These are phyloP conservation scores for Ceratocystiopsis brevicomis DNA, from an alignment of 2,329 filamentous ascomycete species.

Conservation along the genomic window DNA sequence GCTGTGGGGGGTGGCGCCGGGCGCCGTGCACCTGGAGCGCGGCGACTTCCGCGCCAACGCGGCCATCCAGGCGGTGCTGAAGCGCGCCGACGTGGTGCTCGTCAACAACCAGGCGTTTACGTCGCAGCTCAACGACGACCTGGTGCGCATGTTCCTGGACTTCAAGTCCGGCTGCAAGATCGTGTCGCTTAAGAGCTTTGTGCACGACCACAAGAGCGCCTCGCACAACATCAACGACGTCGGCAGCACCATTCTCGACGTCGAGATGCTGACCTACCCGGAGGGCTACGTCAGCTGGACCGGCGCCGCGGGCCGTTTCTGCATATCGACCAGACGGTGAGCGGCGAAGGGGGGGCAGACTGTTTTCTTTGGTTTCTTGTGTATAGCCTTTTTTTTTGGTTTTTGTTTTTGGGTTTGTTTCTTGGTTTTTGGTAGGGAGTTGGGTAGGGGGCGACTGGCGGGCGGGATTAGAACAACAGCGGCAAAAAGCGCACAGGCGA, in stretches of 20 bases:
- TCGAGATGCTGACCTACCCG: conserved; percentile 42
- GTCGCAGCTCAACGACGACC: conserved; percentile 62
- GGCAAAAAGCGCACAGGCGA: no score
- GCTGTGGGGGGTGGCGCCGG: conserved; percentile 73
- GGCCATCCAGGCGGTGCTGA: conserved; percentile 52
- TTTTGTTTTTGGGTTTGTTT: no score
- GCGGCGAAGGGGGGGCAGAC: no score
- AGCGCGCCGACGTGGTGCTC: conserved; percentile 80
- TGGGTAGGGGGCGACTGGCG: no score
- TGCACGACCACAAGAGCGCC: conserved; percentile 60
- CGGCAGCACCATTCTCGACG: conserved; percentile 61
- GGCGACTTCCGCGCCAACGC: conserved; percentile 68
- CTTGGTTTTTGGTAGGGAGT: no score
- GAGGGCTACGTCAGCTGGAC: conserved; percentile 84
- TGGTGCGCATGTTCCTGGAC: conserved; percentile 82
- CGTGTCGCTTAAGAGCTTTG: conserved; percentile 82
- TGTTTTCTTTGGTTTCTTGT: no score
- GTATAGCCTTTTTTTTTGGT: no score
- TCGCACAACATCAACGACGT: conserved; percentile 62
- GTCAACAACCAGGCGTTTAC: conserved; percentile 98
- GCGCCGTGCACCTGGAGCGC: conserved; percentile 58
- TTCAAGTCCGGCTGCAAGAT: conserved; percentile 80
- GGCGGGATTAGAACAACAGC: no score
- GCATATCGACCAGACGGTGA: conserved; percentile 63
- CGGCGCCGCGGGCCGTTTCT: conserved; percentile 65